Evolutionary conservation across 1,139 yeast genomes (phyloP), one percentile per base, ranked within the genome.

Genomic region (Suhomyces ambrosiae): DNA sequence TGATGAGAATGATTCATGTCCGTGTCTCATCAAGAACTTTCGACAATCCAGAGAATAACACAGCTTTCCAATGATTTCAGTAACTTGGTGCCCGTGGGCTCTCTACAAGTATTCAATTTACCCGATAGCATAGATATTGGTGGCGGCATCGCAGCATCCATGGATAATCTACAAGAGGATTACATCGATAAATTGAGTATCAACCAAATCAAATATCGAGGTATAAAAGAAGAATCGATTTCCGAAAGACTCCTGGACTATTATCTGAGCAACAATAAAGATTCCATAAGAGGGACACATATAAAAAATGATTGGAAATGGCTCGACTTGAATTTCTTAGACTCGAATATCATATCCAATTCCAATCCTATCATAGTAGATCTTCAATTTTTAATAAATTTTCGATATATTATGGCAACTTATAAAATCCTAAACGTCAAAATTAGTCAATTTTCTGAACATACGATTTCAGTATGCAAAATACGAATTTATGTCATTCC

Each of bases 401-500:
- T 66, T 39, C 61, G 69, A 10, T 68, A 62, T 45, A 45, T 70
- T 4, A 61, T 69, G 53, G 68, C 77, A 3, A 79, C 85, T 0
- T 80, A 65, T 51, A 16, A 22, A n/a, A 18, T 38, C 1, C 65
- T 53, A 36, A 37, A 61, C 3, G 27, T 56, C 7, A 36, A 41
- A 2, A 28, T 45, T 11, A 16, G 23, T 13, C 5, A 14, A 11
- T 11, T 2, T 28, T n/a, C n/a, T n/a, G n/a, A n/a, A n/a, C n/a
- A n/a, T n/a, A n/a, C n/a, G 29, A 4, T 47, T 3, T 21, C 44
- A 2, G 35, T 64, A 4, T 63, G 61, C 32, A 65, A 53, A 37
- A 58, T 79, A 2, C 61, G 87, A 42, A 47, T 81, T 1, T 81
- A 79, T 46, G 55, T 63, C 2, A 49, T 80, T 1, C 80, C 83